Base-by-base conservation (phyloP, 1,139 yeast genomes). In the Geotrichum aggregatum region DNA sequence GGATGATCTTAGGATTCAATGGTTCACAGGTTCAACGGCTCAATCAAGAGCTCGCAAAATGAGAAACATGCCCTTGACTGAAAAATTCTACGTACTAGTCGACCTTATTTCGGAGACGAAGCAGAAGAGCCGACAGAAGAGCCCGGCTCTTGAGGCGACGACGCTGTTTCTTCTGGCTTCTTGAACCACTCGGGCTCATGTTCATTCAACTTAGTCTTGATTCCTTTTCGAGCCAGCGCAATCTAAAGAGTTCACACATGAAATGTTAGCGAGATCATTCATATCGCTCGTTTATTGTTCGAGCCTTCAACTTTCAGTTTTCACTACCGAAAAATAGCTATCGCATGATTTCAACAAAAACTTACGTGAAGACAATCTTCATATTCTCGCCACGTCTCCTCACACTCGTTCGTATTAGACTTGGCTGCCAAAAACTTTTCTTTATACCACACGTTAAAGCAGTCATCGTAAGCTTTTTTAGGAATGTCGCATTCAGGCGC, bases 401-500 rank as follows among this genome's bases (percentile, higher is more conserved):
- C 84, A 70, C 98, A 92, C 68, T 91, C 98, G 66, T 92, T 91
- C 54, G 69, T 21, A 58, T 73, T 70, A 26, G 77, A 71, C 58
- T 83, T 79, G 24, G 91, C 91, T 63, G 82, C 79, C 57, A 84
- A 73, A 63, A 84, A 84, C 69, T 84, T 86, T 63, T 91, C 97
- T n/a, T 94, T 83, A 68, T 92, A 92, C 98, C 98, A 92, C 61
- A 78, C 78, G 70, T 88, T 89, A 73, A 92, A 92, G 68, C 98
- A 92, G 64, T 84, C 85, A 66, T 92, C 98, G 66, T 92, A 92
- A 62, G 82, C 79, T 61, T 80, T 80, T 69, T 92, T 92, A 58
- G 85, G 79, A 39, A 83, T 86, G 21, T 95, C 88, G 70, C 98
- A 92, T 71, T 92, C 98, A 21, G 97, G 96, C 42, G 98, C 98